These are phyloP conservation scores for Alternaria conjuncta DNA, from an alignment of 2,329 filamentous ascomycete genomes.

Conservation along the genomic window DNA sequence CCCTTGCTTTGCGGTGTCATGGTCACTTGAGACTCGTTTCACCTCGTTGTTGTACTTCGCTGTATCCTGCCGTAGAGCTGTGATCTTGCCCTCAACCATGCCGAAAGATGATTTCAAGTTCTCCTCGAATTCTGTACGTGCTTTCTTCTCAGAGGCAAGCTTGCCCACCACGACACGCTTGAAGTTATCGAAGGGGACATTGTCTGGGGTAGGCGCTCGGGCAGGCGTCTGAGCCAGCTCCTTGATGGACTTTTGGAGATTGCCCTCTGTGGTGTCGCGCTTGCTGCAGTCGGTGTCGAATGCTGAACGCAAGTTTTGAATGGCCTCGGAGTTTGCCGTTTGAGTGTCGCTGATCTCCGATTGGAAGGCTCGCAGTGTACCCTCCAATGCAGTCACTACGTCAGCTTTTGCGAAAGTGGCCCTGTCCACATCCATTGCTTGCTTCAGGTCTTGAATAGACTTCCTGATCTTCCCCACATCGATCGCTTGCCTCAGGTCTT, in stretches of 20 bases:
- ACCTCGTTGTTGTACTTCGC: background rate
- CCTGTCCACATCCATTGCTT: background rate
- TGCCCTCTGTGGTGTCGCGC: background rate
- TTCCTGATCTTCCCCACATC: background rate
- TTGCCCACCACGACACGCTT: background rate
- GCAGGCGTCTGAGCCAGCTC: background rate
- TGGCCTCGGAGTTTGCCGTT: background rate
- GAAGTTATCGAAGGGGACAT: background rate
- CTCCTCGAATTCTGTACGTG: background rate
- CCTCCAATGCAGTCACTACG: background rate
- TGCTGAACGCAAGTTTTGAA: background rate
- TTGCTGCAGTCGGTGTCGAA: slow-evolving; percentile 1
- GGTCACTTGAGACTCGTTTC: background rate
- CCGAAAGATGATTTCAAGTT: background rate
- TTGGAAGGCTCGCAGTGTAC: background rate
- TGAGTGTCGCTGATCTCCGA: background rate
- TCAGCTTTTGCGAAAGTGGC: slow-evolving; percentile 2
- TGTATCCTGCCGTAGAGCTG: background rate
- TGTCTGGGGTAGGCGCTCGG: background rate
- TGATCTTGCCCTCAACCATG: background rate
- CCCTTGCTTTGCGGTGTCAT: background rate
- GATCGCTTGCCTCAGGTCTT: background rate
- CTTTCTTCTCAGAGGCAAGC: background rate
- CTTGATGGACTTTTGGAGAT: background rate
- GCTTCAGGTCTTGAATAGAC: background rate